Base-by-base conservation (phyloP, 2,329 filamentous ascomycete species). In the Nigrospora osmanthi region DNA sequence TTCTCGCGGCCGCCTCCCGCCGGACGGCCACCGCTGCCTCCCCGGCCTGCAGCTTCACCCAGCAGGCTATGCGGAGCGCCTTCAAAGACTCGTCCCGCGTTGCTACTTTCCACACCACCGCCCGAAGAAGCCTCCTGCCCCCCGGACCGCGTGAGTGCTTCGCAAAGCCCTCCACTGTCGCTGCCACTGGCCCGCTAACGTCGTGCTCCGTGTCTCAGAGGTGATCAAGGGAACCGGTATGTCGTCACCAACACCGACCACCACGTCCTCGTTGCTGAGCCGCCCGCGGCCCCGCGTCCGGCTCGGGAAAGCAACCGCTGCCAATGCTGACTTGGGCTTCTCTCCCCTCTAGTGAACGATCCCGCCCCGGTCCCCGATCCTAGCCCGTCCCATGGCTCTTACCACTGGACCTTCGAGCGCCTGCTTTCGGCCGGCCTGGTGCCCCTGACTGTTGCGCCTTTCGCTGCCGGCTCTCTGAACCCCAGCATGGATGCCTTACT, bases 331-430 rank as follows among this genome's bases (percentile, higher is more conserved):
- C 14, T 36, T 17, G 5, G n/a, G n/a, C 14, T 23, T 4, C 23
- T 28, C 23, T 10, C 7, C 23, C 5, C 23, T 28, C 13, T 49
- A 85, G 89, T 90, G 63, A 98, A 98, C 71, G 90, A 97, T 61
- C 80, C 93, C 45, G 86, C 80, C 31, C 80, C 80, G 35, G 68
- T 95, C 19, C 90, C 89, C 38, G 63, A 78, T 17, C 70, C 87
- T 43, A 80, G 78, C 56, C 82, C 91, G 36, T 73, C 81, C 45
- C 88, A 98, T 71, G 93, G 93, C 58, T 94, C 87, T 68, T 98
- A 97, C 75, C 93, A 98, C 79, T 98, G 93, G 93, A 87, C 86
- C 49, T 95, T 95, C 61, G 93, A 98, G 76, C 89, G 88, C 62
- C 65, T 89, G 46, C 72, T 97, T 57, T 84, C 89, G 46, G 84